Evolutionary conservation across 306 rosid genomes (phyloP).

Genomic region (Psophocarpus tetragonolobus): DNA sequence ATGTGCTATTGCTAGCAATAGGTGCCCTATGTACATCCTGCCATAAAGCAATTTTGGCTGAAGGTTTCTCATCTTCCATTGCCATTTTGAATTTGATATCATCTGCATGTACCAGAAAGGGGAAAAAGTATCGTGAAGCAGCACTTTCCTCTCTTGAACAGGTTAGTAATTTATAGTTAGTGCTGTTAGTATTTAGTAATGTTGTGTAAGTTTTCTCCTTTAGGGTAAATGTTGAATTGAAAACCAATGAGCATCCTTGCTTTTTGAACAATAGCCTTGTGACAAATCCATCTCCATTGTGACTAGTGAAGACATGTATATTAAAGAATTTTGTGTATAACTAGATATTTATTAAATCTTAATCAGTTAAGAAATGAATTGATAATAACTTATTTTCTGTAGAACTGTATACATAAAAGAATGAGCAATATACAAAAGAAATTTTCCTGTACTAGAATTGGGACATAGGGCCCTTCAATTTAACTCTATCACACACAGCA

Average conservation of each 20-base stretch:
- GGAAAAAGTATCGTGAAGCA: slow-evolving; percentile 82
- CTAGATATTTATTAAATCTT: not conserved
- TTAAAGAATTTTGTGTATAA: not conserved
- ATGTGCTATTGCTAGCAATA: slow-evolving; percentile 68
- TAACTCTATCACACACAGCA: not conserved
- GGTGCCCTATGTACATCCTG: slow-evolving; percentile 80
- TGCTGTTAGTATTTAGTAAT: slow-evolving; percentile 21
- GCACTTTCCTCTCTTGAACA: slow-evolving; percentile 84
- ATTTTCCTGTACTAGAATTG: slow-evolving; percentile 1
- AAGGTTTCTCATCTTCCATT: slow-evolving; percentile 58
- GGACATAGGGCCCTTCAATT: not conserved
- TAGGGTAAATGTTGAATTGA: slow-evolving; percentile 16
- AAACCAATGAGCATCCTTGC: not conserved
- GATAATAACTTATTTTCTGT: not conserved
- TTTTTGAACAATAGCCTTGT: not conserved
- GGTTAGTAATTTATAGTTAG: slow-evolving; percentile 45
- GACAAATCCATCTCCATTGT: slow-evolving; percentile 14
- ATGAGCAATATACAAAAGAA: not conserved
- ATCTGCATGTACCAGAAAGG: slow-evolving; percentile 80
- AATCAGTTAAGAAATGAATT: not conserved
- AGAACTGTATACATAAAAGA: slow-evolving; percentile 1
- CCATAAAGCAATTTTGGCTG: slow-evolving; percentile 63
- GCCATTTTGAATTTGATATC: slow-evolving; percentile 70
- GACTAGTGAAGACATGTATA: not conserved
- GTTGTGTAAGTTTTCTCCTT: slow-evolving; percentile 5